phyloP scores from a whole-genome alignment of 176 grass and related monocot species.

The Hsuehochloa calcarea region DNA sequence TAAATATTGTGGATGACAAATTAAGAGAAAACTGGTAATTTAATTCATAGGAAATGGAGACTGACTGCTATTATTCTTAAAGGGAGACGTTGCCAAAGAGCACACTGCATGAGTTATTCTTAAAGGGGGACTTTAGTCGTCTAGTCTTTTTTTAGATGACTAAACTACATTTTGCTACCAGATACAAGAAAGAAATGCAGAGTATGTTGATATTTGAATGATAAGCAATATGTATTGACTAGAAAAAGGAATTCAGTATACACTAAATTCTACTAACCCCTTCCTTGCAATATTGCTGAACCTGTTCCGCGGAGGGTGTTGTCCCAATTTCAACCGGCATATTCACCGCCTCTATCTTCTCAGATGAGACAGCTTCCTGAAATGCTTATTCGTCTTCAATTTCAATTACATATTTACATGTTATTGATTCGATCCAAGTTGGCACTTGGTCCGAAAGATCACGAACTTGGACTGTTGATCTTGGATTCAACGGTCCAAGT shows the following conservation, averaged over 20 bases:
- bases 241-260: not conserved
- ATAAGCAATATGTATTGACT: not conserved
- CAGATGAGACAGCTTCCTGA: slow-evolving; percentile 60
- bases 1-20: not conserved
- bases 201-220: not conserved
- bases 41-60: not conserved
- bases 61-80: not conserved
- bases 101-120: not conserved
- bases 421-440: too few species aligned
- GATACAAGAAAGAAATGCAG: not conserved
- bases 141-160: slow-evolving; percentile 9
- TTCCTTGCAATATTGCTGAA: slow-evolving; percentile 85
- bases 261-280: slow-evolving; percentile 80
- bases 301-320: slow-evolving; percentile 70
- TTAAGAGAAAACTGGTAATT: not conserved
- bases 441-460: too few species aligned
- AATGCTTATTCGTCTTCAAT: slow-evolving; percentile 31
- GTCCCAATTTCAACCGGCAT: slow-evolving; percentile 85
- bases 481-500: too few species aligned
- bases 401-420: too few species aligned
- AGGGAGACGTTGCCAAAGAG: not conserved
- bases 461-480: too few species aligned
- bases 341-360: slow-evolving; percentile 83
- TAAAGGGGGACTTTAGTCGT: not conserved
- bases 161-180: slow-evolving; percentile 17